These are phyloP conservation scores for Fusarium compactum DNA, from an alignment of 2,329 filamentous ascomycete genomes.

Conservation along the genomic window DNA sequence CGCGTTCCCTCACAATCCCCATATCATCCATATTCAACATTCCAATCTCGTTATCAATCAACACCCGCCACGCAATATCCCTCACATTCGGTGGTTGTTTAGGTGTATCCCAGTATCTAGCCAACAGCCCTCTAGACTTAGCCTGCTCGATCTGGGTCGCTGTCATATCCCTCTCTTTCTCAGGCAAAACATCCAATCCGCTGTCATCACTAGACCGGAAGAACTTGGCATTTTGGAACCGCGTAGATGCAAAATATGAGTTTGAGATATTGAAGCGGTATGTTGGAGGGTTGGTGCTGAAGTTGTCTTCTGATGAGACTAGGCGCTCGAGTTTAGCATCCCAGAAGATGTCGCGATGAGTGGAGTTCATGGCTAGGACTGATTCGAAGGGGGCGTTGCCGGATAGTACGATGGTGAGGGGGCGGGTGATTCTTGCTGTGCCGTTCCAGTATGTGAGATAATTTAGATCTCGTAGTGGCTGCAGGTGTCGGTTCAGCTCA, in stretches of 20 bases:
- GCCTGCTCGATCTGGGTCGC: slow-evolving; percentile 21
- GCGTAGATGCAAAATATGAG: slow-evolving; percentile 21
- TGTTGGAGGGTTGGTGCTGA: background rate
- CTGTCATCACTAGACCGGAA: background rate
- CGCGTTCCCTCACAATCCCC: slow-evolving; percentile 20
- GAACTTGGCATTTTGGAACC: slow-evolving; percentile 15
- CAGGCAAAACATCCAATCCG: background rate
- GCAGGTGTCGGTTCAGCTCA: background rate
- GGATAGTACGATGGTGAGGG: slow-evolving; percentile 13
- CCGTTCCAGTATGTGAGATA: slow-evolving; percentile 28
- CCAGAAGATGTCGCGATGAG: slow-evolving; percentile 25
- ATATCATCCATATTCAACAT: slow-evolving; percentile 25
- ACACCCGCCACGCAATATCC: slow-evolving; percentile 17
- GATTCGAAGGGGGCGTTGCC: slow-evolving; percentile 20
- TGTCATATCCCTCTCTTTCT: slow-evolving; percentile 4
- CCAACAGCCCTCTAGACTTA: slow-evolving; percentile 8
- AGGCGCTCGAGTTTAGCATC: slow-evolving; percentile 23
- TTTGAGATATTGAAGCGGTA: slow-evolving; percentile 18
- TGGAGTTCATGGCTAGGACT: background rate
- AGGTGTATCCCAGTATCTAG: slow-evolving; percentile 20
- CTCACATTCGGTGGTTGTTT: slow-evolving; percentile 17
- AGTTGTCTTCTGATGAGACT: background rate
- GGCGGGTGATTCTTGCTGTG: slow-evolving; percentile 1
- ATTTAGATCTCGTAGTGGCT: slow-evolving; percentile 8
- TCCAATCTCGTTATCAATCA: slow-evolving; percentile 10